Base-by-base conservation (phyloP, 2,329 filamentous ascomycete genomes). In the Stachybotrys chlorohalonatus region DNA sequence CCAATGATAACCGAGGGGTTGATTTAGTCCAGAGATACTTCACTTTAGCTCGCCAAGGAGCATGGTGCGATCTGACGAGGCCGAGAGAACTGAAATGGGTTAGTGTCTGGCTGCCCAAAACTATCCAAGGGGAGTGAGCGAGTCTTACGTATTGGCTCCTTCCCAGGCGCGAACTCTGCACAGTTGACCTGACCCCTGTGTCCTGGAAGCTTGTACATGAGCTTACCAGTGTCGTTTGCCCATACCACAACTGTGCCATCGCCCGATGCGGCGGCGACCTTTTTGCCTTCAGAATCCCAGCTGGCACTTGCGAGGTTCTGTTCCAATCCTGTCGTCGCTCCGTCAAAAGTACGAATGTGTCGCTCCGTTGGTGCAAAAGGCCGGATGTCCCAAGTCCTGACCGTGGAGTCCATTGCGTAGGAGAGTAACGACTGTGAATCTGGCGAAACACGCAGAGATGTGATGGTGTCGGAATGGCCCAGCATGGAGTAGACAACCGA, bases 131-230 rank as follows among this genome's bases (percentile, higher is more conserved):
- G 6, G 7, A 52, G 16, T 24, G 7, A n/a, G 8, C 11, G 6
- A 47, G 39, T 51, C 90, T 85, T 80, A 96, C 92, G 81, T 58
- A 96, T 88, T 17, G 91, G 90, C 63, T 96, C 91, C 57, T 87
- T 83, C 46, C 82, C 82, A 5, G 93, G 91, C 51, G 90, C 87
- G 67, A 99, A 95, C 62, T 95, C 87, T 54, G 93, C 93, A 68
- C 93, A 91, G 68, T 97, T 99, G 52, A 97, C 94, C 0, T 89
- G 90, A 39, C 93, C 94, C 72, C 91, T 94, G 70, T 99, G 94
- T 1, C 94, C 94, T 1, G 94, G 94, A 53, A 99, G 78, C 73
- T 97, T 97, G 73, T 96, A 95, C 59, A 95, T 71, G 63, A 99
- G 77, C 75, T 95, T 97, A 56, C 89, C 92, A n/a, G 82, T 88